These are phyloP conservation scores for Pleurotus pulmonarius DNA, from an alignment of 768 basidiomycete genomes.

Conservation along the genomic window DNA sequence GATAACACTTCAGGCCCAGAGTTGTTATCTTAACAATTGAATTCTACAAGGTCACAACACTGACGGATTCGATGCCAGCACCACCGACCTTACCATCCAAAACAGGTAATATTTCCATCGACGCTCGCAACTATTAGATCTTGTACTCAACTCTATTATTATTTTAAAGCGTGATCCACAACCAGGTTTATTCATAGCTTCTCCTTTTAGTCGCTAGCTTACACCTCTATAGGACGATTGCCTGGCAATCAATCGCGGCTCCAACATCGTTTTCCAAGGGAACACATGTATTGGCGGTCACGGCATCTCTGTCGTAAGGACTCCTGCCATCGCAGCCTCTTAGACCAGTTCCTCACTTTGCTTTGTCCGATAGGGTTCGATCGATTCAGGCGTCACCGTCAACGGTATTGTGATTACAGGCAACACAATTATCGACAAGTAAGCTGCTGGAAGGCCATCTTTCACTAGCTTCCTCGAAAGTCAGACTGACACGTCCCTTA, in stretches of 20 bases:
- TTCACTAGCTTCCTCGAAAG: too few relatives aligned
- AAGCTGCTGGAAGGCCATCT: neutral
- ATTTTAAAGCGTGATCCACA: slow-evolving; percentile 2
- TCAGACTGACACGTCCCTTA: neutral
- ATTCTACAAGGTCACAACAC: slow-evolving; percentile 37
- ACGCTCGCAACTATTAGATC: too few relatives aligned
- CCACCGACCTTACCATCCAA: slow-evolving; percentile 33
- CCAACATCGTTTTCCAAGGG: slow-evolving; percentile 42
- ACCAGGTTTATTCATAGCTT: neutral
- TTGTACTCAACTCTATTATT: neutral
- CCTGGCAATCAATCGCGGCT: slow-evolving; percentile 45
- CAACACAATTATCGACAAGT: slow-evolving; percentile 59
- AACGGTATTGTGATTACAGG: slow-evolving; percentile 41
- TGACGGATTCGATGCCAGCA: slow-evolving; percentile 45
- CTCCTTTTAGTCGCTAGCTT: neutral
- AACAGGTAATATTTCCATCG: slow-evolving; percentile 27
- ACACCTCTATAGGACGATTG: slow-evolving; percentile 49
- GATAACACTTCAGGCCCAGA: too few relatives aligned
- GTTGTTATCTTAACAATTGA: neutral
- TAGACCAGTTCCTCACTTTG: slow-evolving; percentile 23
- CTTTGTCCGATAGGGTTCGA: slow-evolving; percentile 45
- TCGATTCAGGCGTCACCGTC: slow-evolving; percentile 41
- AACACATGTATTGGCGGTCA: slow-evolving; percentile 61
- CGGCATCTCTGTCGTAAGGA: slow-evolving; percentile 60
- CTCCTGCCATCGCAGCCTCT: slow-evolving; percentile 16